Base-by-base conservation (phyloP, 2,329 filamentous ascomycete species). In the Didymella sp. region DNA sequence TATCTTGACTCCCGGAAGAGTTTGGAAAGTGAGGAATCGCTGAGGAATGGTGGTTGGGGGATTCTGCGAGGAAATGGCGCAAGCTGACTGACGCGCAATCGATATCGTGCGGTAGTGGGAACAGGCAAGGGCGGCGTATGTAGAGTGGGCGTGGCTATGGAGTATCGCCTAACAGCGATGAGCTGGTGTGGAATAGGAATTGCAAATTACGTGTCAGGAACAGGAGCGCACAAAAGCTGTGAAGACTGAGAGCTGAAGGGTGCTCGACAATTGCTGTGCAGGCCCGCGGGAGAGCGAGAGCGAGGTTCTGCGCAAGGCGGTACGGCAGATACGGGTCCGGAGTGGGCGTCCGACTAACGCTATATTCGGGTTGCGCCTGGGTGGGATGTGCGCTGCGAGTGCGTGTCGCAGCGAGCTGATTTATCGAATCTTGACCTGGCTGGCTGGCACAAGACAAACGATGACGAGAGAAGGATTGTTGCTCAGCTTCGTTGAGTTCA, bases 401-500 rank as follows among this genome's bases (percentile, higher is more conserved):
- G 33, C 45, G 40, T 40, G 55, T 45, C 55, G 40, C 49, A 35
- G 27, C 6, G 17, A 45, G 44, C 21, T 30, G 40, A 46, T 46
- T 50, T 54, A 54, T 50, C 38, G 46, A 51, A 42, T 43, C 37
- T 40, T 45, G 42, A 24, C 22, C 50, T 48, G 54, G 51, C 46
- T 54, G 50, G 56, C 50, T 54, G 45, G 51, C 41, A 51, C 24
- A 51, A 38, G 33, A 38, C 41, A 28, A 35, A 40, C 35, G 56
- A 54, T 58, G 56, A 58, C 51, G 56, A 58, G 49, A 43, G 56
- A 46, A 50, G 49, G 50, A 54, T 42, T 43, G 46, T 27, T 58
- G 50, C 51, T 58, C 56, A 54, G 56, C 56, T 54, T 47, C 41
- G 50, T 47, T 51, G 56, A 47, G 51, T 58, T 40, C 50, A 54